A percentile compares a stretch with the other conserved stretches of the same genome.
Evolutionary conservation across 2,329 filamentous ascomycete genomes (phyloP).

Genomic region (Nectriaceae sp.): DNA sequence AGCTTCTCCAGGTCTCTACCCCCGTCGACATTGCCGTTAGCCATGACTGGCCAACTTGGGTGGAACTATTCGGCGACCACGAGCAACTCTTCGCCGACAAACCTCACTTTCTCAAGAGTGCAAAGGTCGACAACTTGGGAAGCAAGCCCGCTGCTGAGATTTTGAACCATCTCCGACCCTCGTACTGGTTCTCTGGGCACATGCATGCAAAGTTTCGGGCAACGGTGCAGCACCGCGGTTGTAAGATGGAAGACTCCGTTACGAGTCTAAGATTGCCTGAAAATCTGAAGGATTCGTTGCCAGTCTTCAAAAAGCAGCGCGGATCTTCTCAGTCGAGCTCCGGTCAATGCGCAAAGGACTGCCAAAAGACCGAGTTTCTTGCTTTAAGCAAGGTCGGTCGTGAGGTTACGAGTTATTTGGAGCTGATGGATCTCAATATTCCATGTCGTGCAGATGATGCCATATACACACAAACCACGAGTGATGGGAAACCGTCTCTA

Average conservation of each 20-base stretch:
- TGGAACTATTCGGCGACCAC: slow-evolving; percentile 77
- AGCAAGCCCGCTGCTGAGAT: slow-evolving; percentile 77
- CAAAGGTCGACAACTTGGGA: slow-evolving; percentile 73
- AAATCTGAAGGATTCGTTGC: slow-evolving; percentile 2
- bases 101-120: slow-evolving; percentile 73
- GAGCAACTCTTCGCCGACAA: slow-evolving; percentile 70
- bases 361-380: too few species aligned
- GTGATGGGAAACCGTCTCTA: too few species aligned
- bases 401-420: too few species aligned
- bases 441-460: too few species aligned
- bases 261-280: slow-evolving; percentile 1
- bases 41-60: slow-evolving; percentile 88
- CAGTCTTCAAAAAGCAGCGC: slow-evolving; percentile 1
- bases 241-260: slow-evolving; percentile 29
- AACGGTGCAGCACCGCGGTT: slow-evolving; percentile 49
- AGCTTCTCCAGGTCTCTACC: slow-evolving; percentile 75
- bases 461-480: too few species aligned
- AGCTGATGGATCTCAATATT: too few species aligned
- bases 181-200: slow-evolving; percentile 91
- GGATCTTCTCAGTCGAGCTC: too few species aligned
- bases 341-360: too few species aligned
- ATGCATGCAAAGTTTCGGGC: slow-evolving; percentile 85
- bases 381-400: too few species aligned
- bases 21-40: slow-evolving; percentile 89
- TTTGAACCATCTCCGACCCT: slow-evolving; percentile 76